phyloP scores from a whole-genome alignment of 2,329 filamentous ascomycete genomes.

The Pseudocercospora vitis region DNA sequence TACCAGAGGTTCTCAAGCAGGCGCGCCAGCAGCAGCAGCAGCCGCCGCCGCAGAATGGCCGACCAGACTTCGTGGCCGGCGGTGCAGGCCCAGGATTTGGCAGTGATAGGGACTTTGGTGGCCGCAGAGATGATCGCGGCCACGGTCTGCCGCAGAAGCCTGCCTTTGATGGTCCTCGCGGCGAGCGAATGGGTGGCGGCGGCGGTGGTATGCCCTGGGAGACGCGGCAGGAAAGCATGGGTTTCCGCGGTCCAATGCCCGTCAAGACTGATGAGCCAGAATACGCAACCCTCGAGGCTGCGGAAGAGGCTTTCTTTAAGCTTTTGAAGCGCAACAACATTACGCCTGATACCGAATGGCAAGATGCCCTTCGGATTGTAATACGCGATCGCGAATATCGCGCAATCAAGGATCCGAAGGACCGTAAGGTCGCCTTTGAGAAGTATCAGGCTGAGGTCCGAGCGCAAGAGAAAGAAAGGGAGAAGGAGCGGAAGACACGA shows the following conservation, averaged over 20 bases:
- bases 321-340: slow-evolving; percentile 81
- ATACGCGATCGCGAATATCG: slow-evolving; percentile 92
- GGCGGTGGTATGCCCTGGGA: slow-evolving; percentile 37
- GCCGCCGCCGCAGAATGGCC: slow-evolving; percentile 25
- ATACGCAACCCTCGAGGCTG: slow-evolving; percentile 78
- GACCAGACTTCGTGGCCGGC: slow-evolving; percentile 59
- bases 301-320: slow-evolving; percentile 90
- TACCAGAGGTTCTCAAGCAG: slow-evolving; percentile 56
- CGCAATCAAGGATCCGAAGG: slow-evolving; percentile 87
- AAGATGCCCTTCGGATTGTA: slow-evolving; percentile 79
- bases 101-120: slow-evolving; percentile 30
- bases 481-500: slow-evolving; percentile 89
- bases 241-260: slow-evolving; percentile 38
- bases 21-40: slow-evolving; percentile 24
- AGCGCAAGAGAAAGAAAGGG: slow-evolving; percentile 88
- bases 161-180: slow-evolving; percentile 33
- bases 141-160: slow-evolving; percentile 45
- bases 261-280: slow-evolving; percentile 56
- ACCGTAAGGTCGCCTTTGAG: slow-evolving; percentile 86
- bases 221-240: slow-evolving; percentile 32
- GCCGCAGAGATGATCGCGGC: slow-evolving; percentile 36
- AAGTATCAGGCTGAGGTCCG: slow-evolving; percentile 91
- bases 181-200: slow-evolving; percentile 27
- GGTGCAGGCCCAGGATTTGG: slow-evolving; percentile 37
- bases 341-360: slow-evolving; percentile 89